phyloP scores from a whole-genome alignment of 257 asterid species.

The Nicotiana paniculata region DNA sequence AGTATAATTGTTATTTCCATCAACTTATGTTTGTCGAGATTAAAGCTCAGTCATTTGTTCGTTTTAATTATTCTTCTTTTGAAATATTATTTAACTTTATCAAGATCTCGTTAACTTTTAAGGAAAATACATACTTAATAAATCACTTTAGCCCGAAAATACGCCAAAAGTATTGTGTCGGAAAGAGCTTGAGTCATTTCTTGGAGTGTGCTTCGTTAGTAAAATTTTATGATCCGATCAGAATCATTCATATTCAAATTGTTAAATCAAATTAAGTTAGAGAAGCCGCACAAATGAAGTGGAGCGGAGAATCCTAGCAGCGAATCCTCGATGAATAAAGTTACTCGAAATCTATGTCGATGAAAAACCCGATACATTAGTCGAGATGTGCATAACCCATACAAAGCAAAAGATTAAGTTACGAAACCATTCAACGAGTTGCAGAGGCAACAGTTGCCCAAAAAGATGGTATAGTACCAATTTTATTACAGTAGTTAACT shows the following conservation, averaged over 20 bases:
- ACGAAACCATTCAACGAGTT: neutral
- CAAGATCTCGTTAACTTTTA: neutral
- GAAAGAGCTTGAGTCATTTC: neutral
- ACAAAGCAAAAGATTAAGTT: too few species aligned
- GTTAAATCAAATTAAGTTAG: too few species aligned
- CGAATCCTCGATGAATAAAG: too few species aligned
- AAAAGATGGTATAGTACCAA: neutral
- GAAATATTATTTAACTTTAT: neutral
- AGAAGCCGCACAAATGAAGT: too few species aligned
- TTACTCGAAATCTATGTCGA: too few species aligned
- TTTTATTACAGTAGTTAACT: neutral
- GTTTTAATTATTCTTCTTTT: neutral
- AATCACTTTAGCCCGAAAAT: neutral
- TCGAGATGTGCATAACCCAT: too few species aligned
- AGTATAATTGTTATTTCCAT: neutral
- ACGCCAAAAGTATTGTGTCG: neutral
- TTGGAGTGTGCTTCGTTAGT: neutral
- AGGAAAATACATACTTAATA: neutral
- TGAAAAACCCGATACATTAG: too few species aligned
- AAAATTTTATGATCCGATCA: neutral
- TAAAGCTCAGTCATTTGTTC: neutral
- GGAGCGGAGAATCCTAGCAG: too few species aligned
- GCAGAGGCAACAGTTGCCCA: neutral
- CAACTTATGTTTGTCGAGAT: neutral
- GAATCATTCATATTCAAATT: neutral